Evolutionary conservation across 1,139 yeast species (phyloP).

Genomic region (Taphrina deformans): DNA sequence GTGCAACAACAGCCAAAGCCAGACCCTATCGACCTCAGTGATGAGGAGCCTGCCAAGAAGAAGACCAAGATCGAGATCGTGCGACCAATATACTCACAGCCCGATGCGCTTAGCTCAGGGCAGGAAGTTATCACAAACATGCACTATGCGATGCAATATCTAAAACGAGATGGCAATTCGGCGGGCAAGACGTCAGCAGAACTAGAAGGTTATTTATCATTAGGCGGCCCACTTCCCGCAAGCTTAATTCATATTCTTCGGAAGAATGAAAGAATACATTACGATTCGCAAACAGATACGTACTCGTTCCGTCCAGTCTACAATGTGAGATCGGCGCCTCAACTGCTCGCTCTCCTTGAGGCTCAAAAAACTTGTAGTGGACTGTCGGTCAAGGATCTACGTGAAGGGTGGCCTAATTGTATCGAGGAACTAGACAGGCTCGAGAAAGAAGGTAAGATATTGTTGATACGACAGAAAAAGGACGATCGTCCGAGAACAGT

Average conservation of each 20-base stretch:
- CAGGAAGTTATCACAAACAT: conserved; percentile 78
- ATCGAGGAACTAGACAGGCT: conserved; percentile 44
- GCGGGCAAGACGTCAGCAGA: conserved; percentile 49
- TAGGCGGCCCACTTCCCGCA: conserved; percentile 27
- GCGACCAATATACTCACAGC: conserved; percentile 44
- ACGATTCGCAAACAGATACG: conserved; percentile 59
- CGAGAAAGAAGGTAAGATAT: conserved; percentile 32
- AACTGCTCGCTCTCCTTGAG: conserved; percentile 69
- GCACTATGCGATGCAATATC: conserved; percentile 83
- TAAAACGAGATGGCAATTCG: conserved; percentile 48
- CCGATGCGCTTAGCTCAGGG: conserved; percentile 49
- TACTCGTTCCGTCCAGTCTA: conserved; percentile 85
- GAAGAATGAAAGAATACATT: conserved; percentile 46
- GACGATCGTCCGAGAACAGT: conserved; percentile 86
- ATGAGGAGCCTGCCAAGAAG: conserved; percentile 41
- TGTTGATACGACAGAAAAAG: conserved; percentile 71
- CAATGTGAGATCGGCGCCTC: conserved; percentile 79
- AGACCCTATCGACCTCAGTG: conserved; percentile 36
- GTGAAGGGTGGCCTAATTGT: conserved; percentile 93
- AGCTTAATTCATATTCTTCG: conserved; percentile 29
- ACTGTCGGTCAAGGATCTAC: conserved; percentile 78
- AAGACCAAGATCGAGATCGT: conserved; percentile 27
- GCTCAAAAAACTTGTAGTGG: conserved; percentile 88
- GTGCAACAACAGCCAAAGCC: conserved; percentile 47
- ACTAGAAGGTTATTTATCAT: conserved; percentile 19